These are phyloP conservation scores for Pulicaria dysenterica DNA, from an alignment of 129 eudicot genomes.

Conservation along the genomic window DNA sequence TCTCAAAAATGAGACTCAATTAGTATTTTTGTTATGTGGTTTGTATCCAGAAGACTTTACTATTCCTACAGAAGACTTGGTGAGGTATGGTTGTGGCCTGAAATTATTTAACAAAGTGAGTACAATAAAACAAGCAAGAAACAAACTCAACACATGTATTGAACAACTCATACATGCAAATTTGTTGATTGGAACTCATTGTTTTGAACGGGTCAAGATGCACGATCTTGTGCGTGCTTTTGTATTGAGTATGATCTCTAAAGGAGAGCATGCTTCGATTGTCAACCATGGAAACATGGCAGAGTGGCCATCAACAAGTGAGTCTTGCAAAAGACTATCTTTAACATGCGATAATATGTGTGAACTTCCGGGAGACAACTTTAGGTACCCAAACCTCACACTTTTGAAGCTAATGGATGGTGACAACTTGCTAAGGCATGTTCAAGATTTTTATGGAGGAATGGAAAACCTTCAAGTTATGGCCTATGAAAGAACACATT, in stretches of 20 bases:
- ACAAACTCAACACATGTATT: not conserved
- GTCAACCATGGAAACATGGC: not conserved
- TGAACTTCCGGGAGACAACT: too few species aligned
- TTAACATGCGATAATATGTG: not conserved
- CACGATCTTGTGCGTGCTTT: slow-evolving; percentile 24
- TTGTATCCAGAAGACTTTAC: not conserved
- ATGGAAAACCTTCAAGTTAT: not conserved
- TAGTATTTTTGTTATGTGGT: slow-evolving; percentile 1
- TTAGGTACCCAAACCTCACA: not conserved
- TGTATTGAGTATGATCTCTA: not conserved
- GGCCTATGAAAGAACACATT: not conserved
- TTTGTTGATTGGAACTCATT: not conserved
- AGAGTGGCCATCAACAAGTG: not conserved
- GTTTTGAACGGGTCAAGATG: not conserved
- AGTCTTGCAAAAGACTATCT: slow-evolving; percentile 1
- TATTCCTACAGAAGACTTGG: not conserved
- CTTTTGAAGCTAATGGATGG: slow-evolving; percentile 14
- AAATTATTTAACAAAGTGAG: not conserved
- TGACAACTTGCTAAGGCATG: not conserved
- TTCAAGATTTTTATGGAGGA: not conserved
- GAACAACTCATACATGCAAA: slow-evolving; percentile 7
- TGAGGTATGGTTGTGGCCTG: slow-evolving; percentile 13
- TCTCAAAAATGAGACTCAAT: not conserved
- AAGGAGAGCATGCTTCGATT: not conserved
- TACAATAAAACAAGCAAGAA: not conserved